Conservation (phyloP, 1,284 basidiomycete genomes). For the Neonothopanus nambi region DNA sequence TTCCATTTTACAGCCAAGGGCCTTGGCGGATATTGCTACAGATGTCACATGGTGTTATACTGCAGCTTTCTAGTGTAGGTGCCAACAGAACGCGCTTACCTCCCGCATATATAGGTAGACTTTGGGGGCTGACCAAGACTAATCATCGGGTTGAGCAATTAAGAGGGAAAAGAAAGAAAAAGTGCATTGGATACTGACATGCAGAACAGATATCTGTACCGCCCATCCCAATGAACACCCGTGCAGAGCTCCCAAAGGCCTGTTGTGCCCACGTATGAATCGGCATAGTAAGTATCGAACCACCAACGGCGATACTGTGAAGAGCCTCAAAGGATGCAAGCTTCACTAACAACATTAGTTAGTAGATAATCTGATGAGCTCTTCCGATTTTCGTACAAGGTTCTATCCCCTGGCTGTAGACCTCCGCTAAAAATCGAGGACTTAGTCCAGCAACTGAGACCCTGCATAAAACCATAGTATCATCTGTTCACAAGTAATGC, state of each 20-base stretch:
- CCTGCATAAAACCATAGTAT: background rate
- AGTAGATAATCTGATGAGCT: background rate
- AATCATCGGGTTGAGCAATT: background rate
- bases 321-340: constrained; percentile 55
- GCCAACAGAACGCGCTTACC: constrained; percentile 33
- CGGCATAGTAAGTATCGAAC: constrained; percentile 76
- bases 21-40: constrained; percentile 64
- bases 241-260: constrained; percentile 69
- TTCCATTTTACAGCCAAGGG: constrained; percentile 67
- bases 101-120: constrained; percentile 53
- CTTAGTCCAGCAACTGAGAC: constrained; percentile 64
- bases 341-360: constrained; percentile 31
- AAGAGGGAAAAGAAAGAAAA: background rate
- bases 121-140: constrained; percentile 50
- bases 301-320: constrained; percentile 66
- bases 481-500: background rate
- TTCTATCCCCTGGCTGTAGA: constrained; percentile 52
- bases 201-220: constrained; percentile 81
- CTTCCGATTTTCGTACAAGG: constrained; percentile 41
- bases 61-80: background rate
- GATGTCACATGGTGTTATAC: background rate
- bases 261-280: constrained; percentile 79
- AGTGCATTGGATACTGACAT: constrained; percentile 40
- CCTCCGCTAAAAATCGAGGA: constrained; percentile 64
- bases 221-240: constrained; percentile 60